Conservation (phyloP, 805 yeast genomes). For the Wickerhamomyces pijperi region DNA sequence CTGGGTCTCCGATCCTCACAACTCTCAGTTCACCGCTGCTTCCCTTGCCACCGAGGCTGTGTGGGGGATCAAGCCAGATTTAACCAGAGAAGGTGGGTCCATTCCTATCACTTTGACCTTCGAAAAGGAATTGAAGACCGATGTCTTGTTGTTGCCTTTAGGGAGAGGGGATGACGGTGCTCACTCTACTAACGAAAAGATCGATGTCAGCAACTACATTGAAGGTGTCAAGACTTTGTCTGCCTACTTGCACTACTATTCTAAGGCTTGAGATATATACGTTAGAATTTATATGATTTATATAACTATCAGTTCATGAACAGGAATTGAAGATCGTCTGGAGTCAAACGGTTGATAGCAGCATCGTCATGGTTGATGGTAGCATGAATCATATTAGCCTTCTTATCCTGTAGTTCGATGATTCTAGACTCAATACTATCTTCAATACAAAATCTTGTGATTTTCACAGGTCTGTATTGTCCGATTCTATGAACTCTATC, state of each 20-base stretch:
- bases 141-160: conserved; percentile 86
- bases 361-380: conserved; percentile 88
- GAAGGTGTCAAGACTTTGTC: conserved; percentile 90
- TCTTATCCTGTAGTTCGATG: conserved; percentile 91
- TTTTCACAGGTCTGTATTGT: conserved; percentile 86
- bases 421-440: conserved; percentile 96
- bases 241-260: conserved; percentile 86
- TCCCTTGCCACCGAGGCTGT: conserved; percentile 88
- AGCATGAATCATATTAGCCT: conserved; percentile 97
- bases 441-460: conserved; percentile 87
- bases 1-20: conserved; percentile 93
- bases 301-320: conserved; percentile 72
- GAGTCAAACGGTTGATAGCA: conserved; percentile 80
- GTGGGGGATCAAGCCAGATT: conserved; percentile 91
- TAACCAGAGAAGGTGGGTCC: conserved; percentile 98
- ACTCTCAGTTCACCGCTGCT: conserved; percentile 89
- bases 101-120: conserved; percentile 94
- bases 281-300: too few species aligned
- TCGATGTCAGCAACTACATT: conserved; percentile 79
- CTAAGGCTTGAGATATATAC: conserved; percentile 13
- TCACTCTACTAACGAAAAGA: conserved; percentile 92
- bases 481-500: conserved; percentile 98
- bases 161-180: conserved; percentile 99
- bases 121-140: conserved; percentile 76
- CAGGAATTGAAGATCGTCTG: conserved; percentile 90